Evolutionary conservation across 129 eudicot genomes (phyloP), one percentile per base, ranked within the genome.

Genomic region (Helianthus annuus): DNA sequence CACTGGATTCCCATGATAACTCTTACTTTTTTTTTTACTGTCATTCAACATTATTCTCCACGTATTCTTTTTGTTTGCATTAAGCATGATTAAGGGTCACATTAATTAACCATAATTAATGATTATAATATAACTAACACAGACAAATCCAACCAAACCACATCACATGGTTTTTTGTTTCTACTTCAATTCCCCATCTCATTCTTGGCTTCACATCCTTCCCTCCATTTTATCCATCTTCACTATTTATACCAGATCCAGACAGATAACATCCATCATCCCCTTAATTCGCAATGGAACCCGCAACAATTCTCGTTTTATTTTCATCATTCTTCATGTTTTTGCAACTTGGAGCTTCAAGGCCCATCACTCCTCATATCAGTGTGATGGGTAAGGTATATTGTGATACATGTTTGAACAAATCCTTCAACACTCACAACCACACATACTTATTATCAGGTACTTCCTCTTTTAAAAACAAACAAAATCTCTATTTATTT

Each of bases 391-490:
- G 96, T 42, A 85, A 82, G 72, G 96, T 92, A 40, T 89, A 83
- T 48, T 93, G 96, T 82, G 98, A 93, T 58, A 68, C 81, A 39
- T 93, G 98, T 82, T 82, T 83, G 76, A 84, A 87, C 40, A 87
- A 89, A 75, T 71, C 87, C 80, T 84, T 88, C 80, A 86, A 27
- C 10, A 58, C 39, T 15, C 59, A 91, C 75, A 66, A 45, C 15
- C 89, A 89, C 71, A 83, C 88, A 81, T 92, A 89, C 89, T 89
- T 89, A 79, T 71, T 92, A 61, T 89, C 94, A 81, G 98, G 98
- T 42, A 42, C 8, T 91, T 40, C 49, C 2, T 34, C 12, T 27
- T 15, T 15, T 0, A 42, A 42, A 42, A 42, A 42, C 7, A 40
- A 6, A 40, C 7, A 40, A 42, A 3, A 16, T 55, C 16, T 60